phyloP scores from a whole-genome alignment of 176 grass and related monocot species.

The Cymbopogon citratus region DNA sequence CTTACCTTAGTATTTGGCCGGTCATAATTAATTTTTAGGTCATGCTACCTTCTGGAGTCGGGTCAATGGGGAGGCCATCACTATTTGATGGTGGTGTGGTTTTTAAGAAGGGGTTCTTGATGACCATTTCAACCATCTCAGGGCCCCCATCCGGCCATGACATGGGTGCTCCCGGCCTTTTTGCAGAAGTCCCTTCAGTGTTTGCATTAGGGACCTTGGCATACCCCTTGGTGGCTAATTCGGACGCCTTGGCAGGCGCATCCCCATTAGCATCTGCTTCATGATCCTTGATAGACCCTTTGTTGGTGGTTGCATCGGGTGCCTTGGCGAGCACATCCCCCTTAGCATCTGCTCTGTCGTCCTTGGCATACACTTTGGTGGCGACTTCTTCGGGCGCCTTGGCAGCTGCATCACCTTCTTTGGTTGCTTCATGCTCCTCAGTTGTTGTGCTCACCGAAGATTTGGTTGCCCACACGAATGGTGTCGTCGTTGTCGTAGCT shows the following conservation, averaged over 20 bases:
- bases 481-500: not conserved
- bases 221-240: too few relatives aligned
- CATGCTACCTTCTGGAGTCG: too few relatives aligned
- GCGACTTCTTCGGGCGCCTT: not conserved
- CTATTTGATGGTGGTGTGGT: too few relatives aligned
- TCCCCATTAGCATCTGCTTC: too few relatives aligned
- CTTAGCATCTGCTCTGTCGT: too few relatives aligned
- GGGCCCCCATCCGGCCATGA: not conserved
- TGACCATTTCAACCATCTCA: not conserved
- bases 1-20: not conserved
- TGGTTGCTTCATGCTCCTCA: not conserved
- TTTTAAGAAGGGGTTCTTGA: not conserved
- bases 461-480: not conserved
- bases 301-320: too few relatives aligned
- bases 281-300: too few relatives aligned
- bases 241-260: too few relatives aligned
- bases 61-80: too few relatives aligned
- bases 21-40: not conserved
- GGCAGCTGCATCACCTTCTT: not conserved
- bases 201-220: too few relatives aligned
- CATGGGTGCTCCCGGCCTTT: not conserved
- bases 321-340: too few relatives aligned
- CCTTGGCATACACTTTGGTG: too few relatives aligned
- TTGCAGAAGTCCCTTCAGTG: not conserved
- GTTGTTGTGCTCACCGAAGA: fast-evolving